Conservation (phyloP, 2,329 filamentous ascomycete genomes). For the Stagonosporopsis vannaccii region DNA sequence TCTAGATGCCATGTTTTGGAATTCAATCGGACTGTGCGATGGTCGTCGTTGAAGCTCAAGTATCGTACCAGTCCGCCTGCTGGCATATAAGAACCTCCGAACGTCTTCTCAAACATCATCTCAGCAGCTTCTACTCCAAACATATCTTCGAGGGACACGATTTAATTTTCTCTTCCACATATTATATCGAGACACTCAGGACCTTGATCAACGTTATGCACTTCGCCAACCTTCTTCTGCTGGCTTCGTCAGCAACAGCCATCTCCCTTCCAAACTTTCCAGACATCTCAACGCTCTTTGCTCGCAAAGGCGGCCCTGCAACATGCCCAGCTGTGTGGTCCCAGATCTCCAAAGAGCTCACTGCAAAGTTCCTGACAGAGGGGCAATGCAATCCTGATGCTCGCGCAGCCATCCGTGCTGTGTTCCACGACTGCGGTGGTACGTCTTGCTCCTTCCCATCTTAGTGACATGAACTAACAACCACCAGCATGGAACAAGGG, state of each 20-base stretch:
- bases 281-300: constrained; percentile 17
- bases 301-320: constrained; percentile 24
- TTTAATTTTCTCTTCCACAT: neutral
- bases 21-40: neutral
- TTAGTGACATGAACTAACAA: neutral
- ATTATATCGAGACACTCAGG: no score
- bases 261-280: constrained; percentile 25
- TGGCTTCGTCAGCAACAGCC: constrained; percentile 25
- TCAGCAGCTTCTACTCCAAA: neutral
- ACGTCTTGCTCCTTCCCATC: neutral
- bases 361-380: constrained; percentile 29
- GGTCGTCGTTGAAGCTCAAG: neutral
- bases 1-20: neutral
- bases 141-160: neutral
- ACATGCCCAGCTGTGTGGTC: constrained; percentile 19
- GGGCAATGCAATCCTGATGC: constrained; percentile 26
- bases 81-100: neutral
- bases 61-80: neutral
- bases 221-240: constrained; percentile 22
- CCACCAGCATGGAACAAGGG: constrained; percentile 23
- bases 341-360: constrained; percentile 10
- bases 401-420: constrained; percentile 25
- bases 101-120: neutral
- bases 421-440: constrained; percentile 34
- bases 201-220: constrained; percentile 19